These are phyloP conservation scores for Micromonas commoda DNA, from an alignment of 139 green algal genomes.

Conservation along the genomic window DNA sequence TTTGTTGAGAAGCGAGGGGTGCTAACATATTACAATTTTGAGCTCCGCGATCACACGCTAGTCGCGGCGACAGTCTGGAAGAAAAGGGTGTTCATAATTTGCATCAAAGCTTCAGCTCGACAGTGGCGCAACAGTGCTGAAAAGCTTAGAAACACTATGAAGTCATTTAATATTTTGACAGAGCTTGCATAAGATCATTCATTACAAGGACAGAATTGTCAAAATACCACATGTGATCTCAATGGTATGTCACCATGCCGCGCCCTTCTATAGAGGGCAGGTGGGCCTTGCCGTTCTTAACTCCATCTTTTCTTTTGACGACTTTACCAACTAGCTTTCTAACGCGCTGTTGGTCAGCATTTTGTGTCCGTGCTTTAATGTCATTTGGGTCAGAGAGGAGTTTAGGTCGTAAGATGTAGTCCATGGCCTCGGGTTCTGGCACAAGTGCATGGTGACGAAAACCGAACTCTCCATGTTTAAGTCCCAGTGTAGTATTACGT, in stretches of 20 bases:
- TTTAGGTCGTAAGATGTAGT: background rate
- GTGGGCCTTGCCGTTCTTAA: constrained; percentile 4
- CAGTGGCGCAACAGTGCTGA: constrained; percentile 6
- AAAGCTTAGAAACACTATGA: background rate
- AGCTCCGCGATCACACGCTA: constrained; percentile 11
- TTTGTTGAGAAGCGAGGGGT: background rate
- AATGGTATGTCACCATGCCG: background rate
- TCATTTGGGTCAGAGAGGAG: constrained; percentile 6
- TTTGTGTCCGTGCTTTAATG: constrained; percentile 7
- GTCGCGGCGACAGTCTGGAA: constrained; percentile 17
- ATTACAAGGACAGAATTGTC: background rate
- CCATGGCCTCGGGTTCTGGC: background rate
- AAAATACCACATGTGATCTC: background rate
- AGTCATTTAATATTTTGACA: background rate
- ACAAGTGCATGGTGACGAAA: constrained; percentile 8
- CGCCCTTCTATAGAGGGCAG: constrained; percentile 7
- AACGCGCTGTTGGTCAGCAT: background rate
- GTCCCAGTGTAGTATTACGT: background rate
- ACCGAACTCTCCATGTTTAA: constrained; percentile 10
- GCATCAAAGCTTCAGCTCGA: background rate
- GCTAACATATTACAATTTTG: constrained; percentile 21
- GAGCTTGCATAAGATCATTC: background rate
- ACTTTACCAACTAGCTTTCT: constrained; percentile 19
- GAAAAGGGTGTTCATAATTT: constrained; percentile 15
- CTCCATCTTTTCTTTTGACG: background rate